A percentile compares a stretch with the other conserved stretches of the same genome.
Evolutionary conservation across 495 filamentous ascomycete genomes (phyloP).

Genomic region (Peziza echinospora): DNA sequence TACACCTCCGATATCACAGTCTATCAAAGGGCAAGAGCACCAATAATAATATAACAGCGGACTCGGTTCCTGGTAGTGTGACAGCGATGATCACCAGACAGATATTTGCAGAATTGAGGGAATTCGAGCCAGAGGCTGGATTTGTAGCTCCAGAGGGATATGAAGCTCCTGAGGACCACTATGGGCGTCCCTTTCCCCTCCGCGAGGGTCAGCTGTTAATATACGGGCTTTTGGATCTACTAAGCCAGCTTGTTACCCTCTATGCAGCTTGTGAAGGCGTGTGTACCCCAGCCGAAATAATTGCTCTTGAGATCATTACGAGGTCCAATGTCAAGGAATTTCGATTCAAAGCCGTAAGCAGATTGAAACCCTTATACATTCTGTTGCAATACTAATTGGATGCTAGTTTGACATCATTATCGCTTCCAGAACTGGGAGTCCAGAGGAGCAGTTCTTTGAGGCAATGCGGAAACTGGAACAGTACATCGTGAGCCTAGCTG

Average conservation of each 20-base stretch:
- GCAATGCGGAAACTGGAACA: constrained; percentile 17
- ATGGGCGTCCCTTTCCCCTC: neutral
- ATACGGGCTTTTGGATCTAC: constrained; percentile 15
- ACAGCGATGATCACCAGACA: too few species aligned
- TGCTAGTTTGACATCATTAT: constrained; percentile 19
- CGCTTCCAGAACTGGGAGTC: constrained; percentile 9
- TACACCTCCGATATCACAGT: constrained; percentile 19
- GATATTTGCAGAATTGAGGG: too few species aligned
- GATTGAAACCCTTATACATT: neutral
- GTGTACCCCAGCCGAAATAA: constrained; percentile 7
- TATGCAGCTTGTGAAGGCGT: constrained; percentile 14
- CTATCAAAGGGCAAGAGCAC: too few species aligned
- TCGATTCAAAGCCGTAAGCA: constrained; percentile 17
- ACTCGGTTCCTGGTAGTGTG: too few species aligned
- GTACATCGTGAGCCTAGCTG: constrained; percentile 13
- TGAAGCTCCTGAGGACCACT: too few species aligned
- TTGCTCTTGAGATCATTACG: constrained; percentile 15
- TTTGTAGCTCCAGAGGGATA: too few species aligned
- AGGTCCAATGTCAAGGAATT: constrained; percentile 12
- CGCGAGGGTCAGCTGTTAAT: constrained; percentile 16
- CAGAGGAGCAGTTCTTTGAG: constrained; percentile 14
- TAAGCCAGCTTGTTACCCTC: constrained; percentile 13
- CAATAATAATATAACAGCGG: too few species aligned
- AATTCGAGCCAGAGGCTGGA: too few species aligned
- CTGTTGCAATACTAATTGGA: neutral